Evolutionary conservation across 805 yeast species (phyloP), one percentile per base, ranked within the genome.

Genomic region (Ogataea minuta): DNA sequence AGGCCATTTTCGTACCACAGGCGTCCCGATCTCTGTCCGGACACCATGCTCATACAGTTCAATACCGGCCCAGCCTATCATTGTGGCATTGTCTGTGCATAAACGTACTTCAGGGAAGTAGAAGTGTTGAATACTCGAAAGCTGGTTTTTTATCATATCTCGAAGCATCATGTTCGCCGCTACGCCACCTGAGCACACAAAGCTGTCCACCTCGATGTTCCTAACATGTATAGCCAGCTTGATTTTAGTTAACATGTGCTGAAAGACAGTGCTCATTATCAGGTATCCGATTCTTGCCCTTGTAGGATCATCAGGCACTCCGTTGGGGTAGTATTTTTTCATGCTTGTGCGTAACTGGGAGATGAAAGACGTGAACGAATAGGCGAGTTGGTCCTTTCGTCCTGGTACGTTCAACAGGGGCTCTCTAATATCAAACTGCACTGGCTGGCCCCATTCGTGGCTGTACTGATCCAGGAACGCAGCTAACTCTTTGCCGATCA

Each of bases 51-150:
- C 96, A 56, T 66, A 83, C 13, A 90, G 63, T 58, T 91, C 96
- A 7, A 91, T 86, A 0, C 97, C 99, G 0, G 98, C 95, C 80
- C 95, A 87, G 1, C 96, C 99, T 36, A 93, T 93, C 99, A 93
- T 93, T 2, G 88, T 77, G 0, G 97, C 95, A 60, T 93, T 93
- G 56, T 93, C 99, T 0, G 97, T 88, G 57, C 99, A 93, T 44
- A 89, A 65, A 2, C 71, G 62, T 2, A 79, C 66, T 14, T 76
- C 79, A 0, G 97, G 96, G 52, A 79, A 87, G 48, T 76, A 76
- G 31, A 80, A 76, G 1, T 57, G 50, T 2, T 54, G 54, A 3
- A 60, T 36, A n/a, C 78, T 59, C 4, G 31, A 20, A 15, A 62
- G 33, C 28, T 69, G 67, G 1, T 54, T 49, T 33, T 56, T 50